Evolutionary conservation across 768 basidiomycete species (phyloP), one percentile per base, ranked within the genome.

Genomic region (Hygrophorus russula): DNA sequence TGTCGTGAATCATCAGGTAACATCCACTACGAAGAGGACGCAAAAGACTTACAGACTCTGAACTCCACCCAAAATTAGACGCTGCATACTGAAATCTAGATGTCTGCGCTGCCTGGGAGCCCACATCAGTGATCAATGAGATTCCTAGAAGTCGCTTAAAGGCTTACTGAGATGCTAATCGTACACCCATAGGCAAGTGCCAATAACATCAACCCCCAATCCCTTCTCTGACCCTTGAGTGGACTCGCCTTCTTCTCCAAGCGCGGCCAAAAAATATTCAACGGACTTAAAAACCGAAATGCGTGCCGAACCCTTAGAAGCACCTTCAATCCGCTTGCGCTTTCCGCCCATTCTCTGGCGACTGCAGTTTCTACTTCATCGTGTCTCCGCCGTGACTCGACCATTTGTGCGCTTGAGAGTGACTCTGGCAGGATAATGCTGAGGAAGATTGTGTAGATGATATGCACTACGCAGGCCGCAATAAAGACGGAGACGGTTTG

Each of bases 381-480:
- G 8, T 53, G 49, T 42, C 60, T 62, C 4, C 44, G 48, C 33
- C 58, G 59, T 2, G 70, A 63, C 12, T 54, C 50, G 45, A 58
- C 59, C 73, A 71, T 77, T 41, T 74, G 64, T 0, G 57, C 62
- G 29, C 59, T 53, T 8, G 80, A 73, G 1, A 91, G 68, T 0
- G 88, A 87, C 59, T 96, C 90, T 0, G 91, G 91, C 38, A 93
- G 54, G 47, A 87, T 19, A 45, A 80, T 60, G 59, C 76, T 70
- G 19, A 76, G 53, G 37, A 78, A 50, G 33, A 69, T 38, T 1
- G 71, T 57, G 50, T 74, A 78, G 36, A 76, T 6, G 17, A 68
- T 17, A 48, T 84, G 79, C 5, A 77, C 46, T 7, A 55, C 48
- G 4, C 67, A 57, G 7, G 81, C 73, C 36, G 79, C 51, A 58